Percentiles rank a stretch among this genome's conserved stretches.
Evolutionary conservation across 352 stramenopile species (phyloP).

Genomic region (Phytopythium vexans): DNA sequence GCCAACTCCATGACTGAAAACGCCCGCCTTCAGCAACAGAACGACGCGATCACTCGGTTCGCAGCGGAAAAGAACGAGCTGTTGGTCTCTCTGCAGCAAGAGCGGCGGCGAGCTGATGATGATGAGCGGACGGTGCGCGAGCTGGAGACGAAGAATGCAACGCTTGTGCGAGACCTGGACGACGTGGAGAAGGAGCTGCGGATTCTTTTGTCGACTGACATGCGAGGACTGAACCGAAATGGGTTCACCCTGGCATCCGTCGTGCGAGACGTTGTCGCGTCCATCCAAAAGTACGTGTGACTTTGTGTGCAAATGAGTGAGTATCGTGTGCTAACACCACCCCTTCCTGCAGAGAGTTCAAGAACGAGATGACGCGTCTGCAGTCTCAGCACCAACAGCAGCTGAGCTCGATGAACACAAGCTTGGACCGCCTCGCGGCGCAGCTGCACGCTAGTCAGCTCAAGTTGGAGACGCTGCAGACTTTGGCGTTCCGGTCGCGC

Average conservation of each 20-base stretch:
- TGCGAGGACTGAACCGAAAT: conserved; percentile 2
- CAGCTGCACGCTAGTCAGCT: conserved; percentile 43
- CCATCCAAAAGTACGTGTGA: conserved; percentile 27
- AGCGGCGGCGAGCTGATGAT: conserved; percentile 32
- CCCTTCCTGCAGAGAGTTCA: conserved; percentile 29
- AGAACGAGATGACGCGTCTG: conserved; percentile 29
- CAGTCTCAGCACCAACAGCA: conserved; percentile 49
- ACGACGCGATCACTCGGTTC: conserved; percentile 34
- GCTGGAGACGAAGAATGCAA: conserved; percentile 28
- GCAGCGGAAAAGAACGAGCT: conserved; percentile 45
- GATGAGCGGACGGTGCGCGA: conserved; percentile 17
- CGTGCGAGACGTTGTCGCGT: conserved; percentile 26
- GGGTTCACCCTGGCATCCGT: conserved; percentile 15
- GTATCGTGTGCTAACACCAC: no score
- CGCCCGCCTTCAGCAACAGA: conserved; percentile 30
- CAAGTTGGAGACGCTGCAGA: conserved; percentile 47
- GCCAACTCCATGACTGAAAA: conserved; percentile 33
- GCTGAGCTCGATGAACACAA: conserved; percentile 19
- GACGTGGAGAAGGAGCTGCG: conserved; percentile 38
- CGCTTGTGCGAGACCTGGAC: conserved; percentile 34
- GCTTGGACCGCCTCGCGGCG: conserved; percentile 41
- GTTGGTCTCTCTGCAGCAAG: conserved; percentile 34
- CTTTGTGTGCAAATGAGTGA: no score
- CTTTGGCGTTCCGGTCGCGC: conserved; percentile 34
- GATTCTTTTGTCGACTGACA: conserved; percentile 13